These are phyloP conservation scores for Trichomonas gallinae DNA, from an alignment of 208 protist species.

Conservation along the genomic window DNA sequence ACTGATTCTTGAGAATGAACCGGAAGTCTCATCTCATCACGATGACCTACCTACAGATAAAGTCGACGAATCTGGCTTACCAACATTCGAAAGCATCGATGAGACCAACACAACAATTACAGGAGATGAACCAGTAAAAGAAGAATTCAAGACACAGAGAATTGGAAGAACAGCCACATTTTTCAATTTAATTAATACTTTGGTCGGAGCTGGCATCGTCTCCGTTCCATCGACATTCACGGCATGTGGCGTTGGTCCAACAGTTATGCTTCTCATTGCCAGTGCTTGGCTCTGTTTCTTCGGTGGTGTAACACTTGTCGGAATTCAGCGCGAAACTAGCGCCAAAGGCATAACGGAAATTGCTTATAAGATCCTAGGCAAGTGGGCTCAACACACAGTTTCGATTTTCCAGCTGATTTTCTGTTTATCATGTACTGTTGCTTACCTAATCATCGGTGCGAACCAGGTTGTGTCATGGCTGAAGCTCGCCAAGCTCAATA, in stretches of 20 bases:
- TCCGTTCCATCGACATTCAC: neutral
- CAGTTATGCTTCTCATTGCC: neutral
- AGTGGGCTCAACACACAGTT: neutral
- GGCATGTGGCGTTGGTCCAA: neutral
- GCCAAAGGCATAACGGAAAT: neutral
- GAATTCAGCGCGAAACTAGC: neutral
- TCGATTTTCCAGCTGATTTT: neutral
- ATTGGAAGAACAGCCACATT: neutral
- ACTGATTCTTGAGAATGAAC: neutral
- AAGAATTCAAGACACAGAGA: neutral
- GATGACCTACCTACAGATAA: neutral
- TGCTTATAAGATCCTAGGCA: neutral
- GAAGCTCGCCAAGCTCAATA: neutral
- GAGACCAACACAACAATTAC: neutral
- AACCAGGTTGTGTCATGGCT: neutral
- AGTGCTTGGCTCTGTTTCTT: neutral
- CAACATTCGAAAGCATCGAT: neutral
- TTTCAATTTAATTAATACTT: neutral
- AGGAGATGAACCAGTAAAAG: neutral
- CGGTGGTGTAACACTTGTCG: neutral
- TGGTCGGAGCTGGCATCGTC: neutral
- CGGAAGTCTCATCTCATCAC: neutral
- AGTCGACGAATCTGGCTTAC: neutral
- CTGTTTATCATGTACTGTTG: neutral
- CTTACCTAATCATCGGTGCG: neutral